Percentiles rank a stretch among this genome's conserved stretches.
Conservation (phyloP, 352 stramenopile species). For the Thalassiosira pacifica region DNA sequence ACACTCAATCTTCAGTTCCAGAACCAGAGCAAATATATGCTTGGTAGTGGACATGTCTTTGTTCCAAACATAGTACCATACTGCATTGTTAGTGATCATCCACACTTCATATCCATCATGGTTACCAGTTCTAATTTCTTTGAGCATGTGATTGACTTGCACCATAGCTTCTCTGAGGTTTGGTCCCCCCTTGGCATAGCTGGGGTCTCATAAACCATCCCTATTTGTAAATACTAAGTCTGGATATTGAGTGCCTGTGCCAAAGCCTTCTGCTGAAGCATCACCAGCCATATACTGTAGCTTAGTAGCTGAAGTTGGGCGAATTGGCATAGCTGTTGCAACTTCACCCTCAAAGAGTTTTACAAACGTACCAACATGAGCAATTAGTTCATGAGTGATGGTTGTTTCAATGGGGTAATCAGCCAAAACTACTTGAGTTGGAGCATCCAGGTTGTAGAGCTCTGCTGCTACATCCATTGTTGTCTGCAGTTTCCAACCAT, state of each 20-base stretch:
- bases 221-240: slow-evolving; percentile 6
- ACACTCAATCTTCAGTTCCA: background rate
- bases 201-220: slow-evolving; percentile 6
- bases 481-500: background rate
- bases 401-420: slow-evolving; percentile 6
- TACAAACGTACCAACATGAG: background rate
- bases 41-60: background rate
- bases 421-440: background rate
- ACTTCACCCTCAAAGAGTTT: background rate
- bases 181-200: background rate
- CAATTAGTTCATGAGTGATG: slow-evolving; percentile 16
- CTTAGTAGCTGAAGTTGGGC: background rate
- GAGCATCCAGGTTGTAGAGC: background rate
- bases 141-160: too few relatives aligned
- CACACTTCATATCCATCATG: slow-evolving; percentile 4
- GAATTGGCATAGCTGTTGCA: background rate
- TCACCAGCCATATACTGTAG: slow-evolving; percentile 15
- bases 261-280: slow-evolving; percentile 17
- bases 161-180: too few relatives aligned
- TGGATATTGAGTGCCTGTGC: slow-evolving; percentile 12
- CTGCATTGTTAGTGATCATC: slow-evolving; percentile 8
- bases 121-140: too few relatives aligned
- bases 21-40: background rate
- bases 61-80: too few relatives aligned
- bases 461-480: background rate